These are phyloP conservation scores for Maudiozyma humilis DNA, from an alignment of 1,139 yeast species.

Conservation along the genomic window DNA sequence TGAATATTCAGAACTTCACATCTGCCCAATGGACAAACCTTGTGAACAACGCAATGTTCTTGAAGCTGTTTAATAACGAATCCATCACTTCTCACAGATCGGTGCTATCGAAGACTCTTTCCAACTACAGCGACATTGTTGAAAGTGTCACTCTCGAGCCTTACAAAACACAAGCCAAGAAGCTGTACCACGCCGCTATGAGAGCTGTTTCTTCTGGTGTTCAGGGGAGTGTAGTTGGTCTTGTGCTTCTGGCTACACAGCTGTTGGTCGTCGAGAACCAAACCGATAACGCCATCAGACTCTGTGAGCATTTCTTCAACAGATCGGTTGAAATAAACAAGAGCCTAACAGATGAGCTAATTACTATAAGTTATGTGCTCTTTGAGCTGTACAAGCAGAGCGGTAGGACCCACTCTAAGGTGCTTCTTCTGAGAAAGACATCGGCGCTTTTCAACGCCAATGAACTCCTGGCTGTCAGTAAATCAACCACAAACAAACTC, in stretches of 20 bases:
- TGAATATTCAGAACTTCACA: constrained; percentile 20
- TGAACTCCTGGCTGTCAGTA: background rate
- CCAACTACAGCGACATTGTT: constrained; percentile 20
- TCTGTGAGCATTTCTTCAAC: constrained; percentile 22
- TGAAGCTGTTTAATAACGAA: constrained; percentile 24
- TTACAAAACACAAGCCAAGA: constrained; percentile 27
- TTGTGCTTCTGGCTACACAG: constrained; percentile 23
- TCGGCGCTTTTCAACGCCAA: background rate
- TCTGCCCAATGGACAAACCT: constrained; percentile 23
- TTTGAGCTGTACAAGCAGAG: constrained; percentile 22
- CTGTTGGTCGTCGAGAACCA: constrained; percentile 22
- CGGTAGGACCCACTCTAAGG: constrained; percentile 19
- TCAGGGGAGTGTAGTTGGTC: constrained; percentile 20
- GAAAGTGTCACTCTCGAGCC: constrained; percentile 25
- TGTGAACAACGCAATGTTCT: constrained; percentile 17
- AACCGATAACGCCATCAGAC: constrained; percentile 25
- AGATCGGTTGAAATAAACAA: constrained; percentile 4
- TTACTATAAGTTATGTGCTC: constrained; percentile 17
- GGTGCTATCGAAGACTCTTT: constrained; percentile 18
- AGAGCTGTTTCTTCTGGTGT: constrained; percentile 13
- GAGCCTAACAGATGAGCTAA: constrained; percentile 1
- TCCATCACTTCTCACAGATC: constrained; percentile 14
- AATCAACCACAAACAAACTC: constrained; percentile 4
- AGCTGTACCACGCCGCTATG: constrained; percentile 18
- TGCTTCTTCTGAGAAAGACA: constrained; percentile 15